phyloP scores from a whole-genome alignment of 495 filamentous ascomycete genomes.

The Parachaetomium inaequale region DNA sequence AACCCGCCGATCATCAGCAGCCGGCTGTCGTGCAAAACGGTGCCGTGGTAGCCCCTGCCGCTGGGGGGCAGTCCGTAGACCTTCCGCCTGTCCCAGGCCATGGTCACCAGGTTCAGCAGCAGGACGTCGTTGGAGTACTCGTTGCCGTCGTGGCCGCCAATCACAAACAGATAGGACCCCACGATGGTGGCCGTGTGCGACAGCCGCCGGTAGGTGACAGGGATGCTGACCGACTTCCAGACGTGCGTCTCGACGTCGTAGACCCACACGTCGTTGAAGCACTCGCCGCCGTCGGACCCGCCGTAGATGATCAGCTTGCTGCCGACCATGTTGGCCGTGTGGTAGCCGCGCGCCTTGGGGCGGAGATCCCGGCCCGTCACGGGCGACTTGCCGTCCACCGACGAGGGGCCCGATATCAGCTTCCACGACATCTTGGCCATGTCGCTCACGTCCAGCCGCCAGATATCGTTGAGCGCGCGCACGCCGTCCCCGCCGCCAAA shows the following conservation, averaged over 20 bases:
- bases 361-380: constrained; percentile 29
- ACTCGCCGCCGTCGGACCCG: constrained; percentile 62
- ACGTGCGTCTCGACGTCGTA: constrained; percentile 57
- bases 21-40: constrained; percentile 58
- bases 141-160: constrained; percentile 63
- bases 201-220: constrained; percentile 53
- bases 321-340: constrained; percentile 67
- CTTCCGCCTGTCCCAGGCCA: constrained; percentile 61
- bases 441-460: constrained; percentile 62
- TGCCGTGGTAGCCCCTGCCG: constrained; percentile 60
- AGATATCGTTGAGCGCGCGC: constrained; percentile 62
- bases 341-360: constrained; percentile 61
- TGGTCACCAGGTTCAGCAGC: constrained; percentile 62
- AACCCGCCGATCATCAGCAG: constrained; percentile 61
- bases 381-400: constrained; percentile 13
- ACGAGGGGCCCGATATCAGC: constrained; percentile 46
- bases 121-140: constrained; percentile 64
- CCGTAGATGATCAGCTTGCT: constrained; percentile 65
- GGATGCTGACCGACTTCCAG: constrained; percentile 53
- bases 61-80: constrained; percentile 61
- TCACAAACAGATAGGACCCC: constrained; percentile 62
- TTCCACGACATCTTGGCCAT: constrained; percentile 61
- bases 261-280: constrained; percentile 66
- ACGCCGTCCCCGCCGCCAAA: constrained; percentile 66
- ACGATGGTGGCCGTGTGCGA: constrained; percentile 64